Conservation (phyloP, 805 yeast genomes). For the Vanderwaltozyma verrucispora region DNA sequence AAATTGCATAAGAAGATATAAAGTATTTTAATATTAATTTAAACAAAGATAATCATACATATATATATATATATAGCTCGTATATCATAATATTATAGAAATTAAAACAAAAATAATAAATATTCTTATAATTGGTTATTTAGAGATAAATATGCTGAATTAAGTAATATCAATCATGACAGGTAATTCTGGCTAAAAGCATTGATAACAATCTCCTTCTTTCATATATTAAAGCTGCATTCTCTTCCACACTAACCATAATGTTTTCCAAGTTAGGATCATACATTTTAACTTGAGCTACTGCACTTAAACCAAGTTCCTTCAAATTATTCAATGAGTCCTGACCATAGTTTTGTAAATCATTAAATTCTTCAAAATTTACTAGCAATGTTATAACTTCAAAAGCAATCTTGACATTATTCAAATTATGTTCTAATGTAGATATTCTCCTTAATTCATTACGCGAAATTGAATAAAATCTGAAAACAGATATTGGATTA, state of each 20-base stretch:
- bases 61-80: background rate
- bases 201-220: slow-evolving; percentile 15
- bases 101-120: no score
- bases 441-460: slow-evolving; percentile 25
- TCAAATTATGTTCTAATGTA: slow-evolving; percentile 23
- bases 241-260: slow-evolving; percentile 4
- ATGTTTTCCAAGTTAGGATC: background rate
- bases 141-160: background rate
- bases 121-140: no score
- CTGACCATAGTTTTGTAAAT: slow-evolving; percentile 13
- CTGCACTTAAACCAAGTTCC: slow-evolving; percentile 13
- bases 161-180: background rate
- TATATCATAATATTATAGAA: background rate
- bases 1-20: slow-evolving; percentile 17
- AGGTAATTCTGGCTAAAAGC: slow-evolving; percentile 13
- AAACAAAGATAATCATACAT: background rate
- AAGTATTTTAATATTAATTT: background rate
- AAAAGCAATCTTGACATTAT: slow-evolving; percentile 27
- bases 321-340: slow-evolving; percentile 17
- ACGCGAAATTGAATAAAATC: slow-evolving; percentile 24
- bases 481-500: slow-evolving; percentile 28
- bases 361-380: slow-evolving; percentile 23
- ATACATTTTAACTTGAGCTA: slow-evolving; percentile 3
- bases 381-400: slow-evolving; percentile 25
- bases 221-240: slow-evolving; percentile 11